These are phyloP conservation scores for Boletus sensibilis DNA, from an alignment of 768 basidiomycete species.

Conservation along the genomic window DNA sequence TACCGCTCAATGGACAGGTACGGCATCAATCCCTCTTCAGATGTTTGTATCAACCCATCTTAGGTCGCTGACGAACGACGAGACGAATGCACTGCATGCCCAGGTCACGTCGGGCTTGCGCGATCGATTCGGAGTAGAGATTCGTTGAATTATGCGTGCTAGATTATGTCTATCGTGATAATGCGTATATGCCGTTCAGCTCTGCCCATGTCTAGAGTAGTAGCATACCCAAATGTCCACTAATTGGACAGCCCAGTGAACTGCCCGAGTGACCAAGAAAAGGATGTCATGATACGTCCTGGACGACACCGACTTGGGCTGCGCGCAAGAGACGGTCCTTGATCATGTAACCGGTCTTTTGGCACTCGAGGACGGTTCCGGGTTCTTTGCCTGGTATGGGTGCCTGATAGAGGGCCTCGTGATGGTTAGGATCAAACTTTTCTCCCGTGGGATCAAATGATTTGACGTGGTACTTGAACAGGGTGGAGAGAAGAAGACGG, in stretches of 20 bases:
- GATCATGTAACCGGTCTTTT: constrained; percentile 90
- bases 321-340: constrained; percentile 92
- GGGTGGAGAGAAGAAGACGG: constrained; percentile 81
- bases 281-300: constrained; percentile 48
- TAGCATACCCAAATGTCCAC: constrained; percentile 17
- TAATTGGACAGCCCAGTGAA: not conserved
- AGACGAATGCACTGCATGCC: constrained; percentile 78
- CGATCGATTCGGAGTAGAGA: constrained; percentile 76
- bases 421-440: constrained; percentile 90
- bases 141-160: constrained; percentile 63
- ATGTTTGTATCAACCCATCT: constrained; percentile 3
- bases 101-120: constrained; percentile 55
- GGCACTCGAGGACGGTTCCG: constrained; percentile 87
- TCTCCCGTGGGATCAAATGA: constrained; percentile 92
- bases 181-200: constrained; percentile 23
- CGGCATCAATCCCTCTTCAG: constrained; percentile 7
- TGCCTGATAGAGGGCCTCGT: constrained; percentile 94
- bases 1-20: constrained; percentile 97
- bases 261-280: not conserved
- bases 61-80: constrained; percentile 86
- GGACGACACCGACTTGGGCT: constrained; percentile 94
- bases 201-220: constrained; percentile 31
- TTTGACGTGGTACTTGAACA: constrained; percentile 90
- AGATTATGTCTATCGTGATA: constrained; percentile 36
- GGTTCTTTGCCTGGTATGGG: constrained; percentile 88